Base-by-base conservation (phyloP, 768 basidiomycete species). In the Kwoniella dendrophila region DNA sequence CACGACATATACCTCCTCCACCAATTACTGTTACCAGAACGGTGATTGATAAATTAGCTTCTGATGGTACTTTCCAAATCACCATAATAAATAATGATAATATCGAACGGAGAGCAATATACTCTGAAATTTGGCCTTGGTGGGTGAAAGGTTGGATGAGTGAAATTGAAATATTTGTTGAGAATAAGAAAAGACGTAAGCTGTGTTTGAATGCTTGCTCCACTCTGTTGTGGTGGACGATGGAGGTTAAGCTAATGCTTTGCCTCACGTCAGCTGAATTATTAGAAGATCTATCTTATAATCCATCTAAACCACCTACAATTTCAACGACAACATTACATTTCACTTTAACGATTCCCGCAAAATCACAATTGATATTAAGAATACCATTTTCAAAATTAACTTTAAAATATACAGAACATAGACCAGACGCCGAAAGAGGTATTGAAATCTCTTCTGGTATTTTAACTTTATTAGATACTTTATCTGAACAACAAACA, bases 111-210 rank as follows among this genome's bases (percentile, higher is more conserved):
- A 76, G 81, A 20, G 82, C 87, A 0, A 77, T 87, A 8, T 96
- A 94, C 78, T 84, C 93, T 44, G 96, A 98, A 79, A 89, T 89
- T 1, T 87, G 94, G 84, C 96, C 95, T 3, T 95, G 93, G 87
- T 87, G 92, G 71, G 82, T 97, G 36, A 88, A 91, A 60, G 87
- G 90, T 49, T 92, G 89, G 81, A 81, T 95, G 65, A 89, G 92
- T 79, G 92, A 92, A 6, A 80, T 95, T 0, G 75, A 79, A 24
- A 74, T 86, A 12, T 80, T 86, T 50, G 86, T 84, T 6, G 69
- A 60, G 0, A 50, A 53, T 22, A 48, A 47, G 8, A 47, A 67
- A 71, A 29, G 56, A 68, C 62, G 62, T 60, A 51, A 65, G 62
- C 24, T 18, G 4, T 7, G 6, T 3, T 16, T 1, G 29, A n/a